Percentiles rank a stretch among this genome's conserved stretches.
These are phyloP conservation scores for Pouteria campechiana DNA, from an alignment of 179 eudicot species.

Conservation along the genomic window DNA sequence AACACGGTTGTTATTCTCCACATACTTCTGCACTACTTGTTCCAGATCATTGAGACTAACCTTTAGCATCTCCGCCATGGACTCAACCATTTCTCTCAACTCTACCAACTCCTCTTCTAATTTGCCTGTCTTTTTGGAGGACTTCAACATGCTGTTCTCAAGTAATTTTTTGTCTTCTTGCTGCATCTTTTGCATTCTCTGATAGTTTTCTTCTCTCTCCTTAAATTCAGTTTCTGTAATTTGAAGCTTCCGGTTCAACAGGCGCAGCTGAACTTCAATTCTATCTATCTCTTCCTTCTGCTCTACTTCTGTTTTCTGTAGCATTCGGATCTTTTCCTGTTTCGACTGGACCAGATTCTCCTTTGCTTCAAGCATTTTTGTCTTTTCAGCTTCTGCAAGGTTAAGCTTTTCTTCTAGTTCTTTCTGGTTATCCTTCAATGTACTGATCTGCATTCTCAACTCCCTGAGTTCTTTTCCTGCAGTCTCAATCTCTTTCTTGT, in stretches of 20 bases:
- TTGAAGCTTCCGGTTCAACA: conserved; percentile 28
- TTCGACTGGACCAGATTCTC: too few species aligned
- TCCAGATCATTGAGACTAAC: conserved; percentile 35
- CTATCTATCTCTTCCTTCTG: conserved; percentile 24
- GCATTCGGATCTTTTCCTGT: too few species aligned
- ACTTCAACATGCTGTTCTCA: conserved; percentile 34
- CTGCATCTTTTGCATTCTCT: conserved; percentile 25
- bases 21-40: conserved; percentile 40
- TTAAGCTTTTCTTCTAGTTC: too few species aligned
- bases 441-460: too few species aligned
- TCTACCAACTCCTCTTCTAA: too few species aligned
- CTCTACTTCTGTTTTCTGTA: too few species aligned
- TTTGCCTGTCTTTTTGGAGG: too few species aligned
- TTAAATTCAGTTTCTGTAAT: conserved; percentile 25
- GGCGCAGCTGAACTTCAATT: conserved; percentile 30
- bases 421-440: too few species aligned
- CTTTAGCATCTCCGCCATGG: conserved; percentile 37
- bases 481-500: conserved; percentile 21
- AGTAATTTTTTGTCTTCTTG: conserved; percentile 39
- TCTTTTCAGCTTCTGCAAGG: too few species aligned
- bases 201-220: conserved; percentile 25
- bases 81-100: conserved; percentile 20
- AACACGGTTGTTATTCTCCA: conserved; percentile 50
- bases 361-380: too few species aligned
- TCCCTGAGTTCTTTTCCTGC: conserved; percentile 32